Evolutionary conservation across 768 basidiomycete species (phyloP).

Genomic region (Cystobasidium onofrii): DNA sequence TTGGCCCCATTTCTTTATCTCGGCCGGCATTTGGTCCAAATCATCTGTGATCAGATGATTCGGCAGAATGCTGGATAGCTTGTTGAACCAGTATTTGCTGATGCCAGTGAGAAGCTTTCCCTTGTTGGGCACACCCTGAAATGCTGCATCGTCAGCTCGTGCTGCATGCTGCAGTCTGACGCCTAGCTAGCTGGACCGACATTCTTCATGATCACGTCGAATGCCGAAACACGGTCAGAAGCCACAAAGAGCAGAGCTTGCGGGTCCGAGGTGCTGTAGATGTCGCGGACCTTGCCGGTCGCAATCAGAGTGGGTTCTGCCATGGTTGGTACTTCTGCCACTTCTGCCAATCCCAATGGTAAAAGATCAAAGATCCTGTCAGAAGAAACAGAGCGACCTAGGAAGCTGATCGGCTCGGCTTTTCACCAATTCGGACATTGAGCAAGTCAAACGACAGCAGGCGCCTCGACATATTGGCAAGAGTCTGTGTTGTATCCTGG

Average conservation of each 20-base stretch:
- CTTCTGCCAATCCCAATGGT: neutral
- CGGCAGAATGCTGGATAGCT: conserved; percentile 56
- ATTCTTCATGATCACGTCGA: conserved; percentile 88
- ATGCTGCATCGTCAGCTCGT: neutral
- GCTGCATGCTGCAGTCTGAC: neutral
- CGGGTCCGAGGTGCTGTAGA: conserved; percentile 65
- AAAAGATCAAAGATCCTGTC: neutral
- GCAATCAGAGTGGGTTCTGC: conserved; percentile 54
- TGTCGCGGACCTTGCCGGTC: conserved; percentile 90
- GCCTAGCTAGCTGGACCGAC: conserved; percentile 52
- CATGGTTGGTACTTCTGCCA: neutral
- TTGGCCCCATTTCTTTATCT: conserved; percentile 63
- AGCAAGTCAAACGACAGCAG: neutral
- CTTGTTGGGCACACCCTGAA: conserved; percentile 86
- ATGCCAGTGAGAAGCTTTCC: conserved; percentile 80
- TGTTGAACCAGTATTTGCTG: conserved; percentile 91
- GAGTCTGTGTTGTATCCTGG: neutral
- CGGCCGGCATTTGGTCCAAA: conserved; percentile 71
- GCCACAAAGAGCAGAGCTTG: conserved; percentile 77
- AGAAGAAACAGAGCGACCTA: neutral
- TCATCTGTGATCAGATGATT: conserved; percentile 75
- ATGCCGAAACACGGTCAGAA: conserved; percentile 90
- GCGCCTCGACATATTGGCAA: neutral
- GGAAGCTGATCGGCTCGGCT: neutral
- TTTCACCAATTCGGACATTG: neutral